Percentiles rank a stretch among this genome's conserved stretches.
phyloP scores from a whole-genome alignment of 164 flowering plant species.

The Dillenia turbinata region DNA sequence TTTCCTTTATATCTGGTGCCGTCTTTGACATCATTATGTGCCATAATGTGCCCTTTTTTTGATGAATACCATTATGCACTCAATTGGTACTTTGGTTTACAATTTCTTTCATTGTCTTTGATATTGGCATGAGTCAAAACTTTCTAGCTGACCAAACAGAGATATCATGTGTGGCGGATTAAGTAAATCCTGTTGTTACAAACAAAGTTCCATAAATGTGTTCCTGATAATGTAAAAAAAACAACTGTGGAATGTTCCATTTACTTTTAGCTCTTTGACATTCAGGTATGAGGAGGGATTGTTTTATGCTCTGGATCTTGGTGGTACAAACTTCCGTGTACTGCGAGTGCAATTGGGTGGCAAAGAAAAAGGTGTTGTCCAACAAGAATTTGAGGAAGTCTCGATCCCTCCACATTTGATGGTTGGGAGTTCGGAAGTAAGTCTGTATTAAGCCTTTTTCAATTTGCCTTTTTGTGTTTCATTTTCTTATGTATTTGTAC shows the following conservation, averaged over 20 bases:
- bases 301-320: constrained; percentile 94
- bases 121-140: too few species aligned
- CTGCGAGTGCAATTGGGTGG: constrained; percentile 86
- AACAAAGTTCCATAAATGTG: too few species aligned
- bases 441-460: constrained; percentile 11
- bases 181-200: too few species aligned
- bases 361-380: constrained; percentile 45
- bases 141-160: too few species aligned
- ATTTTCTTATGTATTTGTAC: background rate
- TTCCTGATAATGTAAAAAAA: background rate
- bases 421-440: constrained; percentile 74
- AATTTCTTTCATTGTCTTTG: too few species aligned
- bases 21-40: too few species aligned
- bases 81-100: too few species aligned
- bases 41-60: too few species aligned
- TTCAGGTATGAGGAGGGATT: constrained; percentile 78
- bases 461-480: background rate
- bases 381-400: constrained; percentile 80
- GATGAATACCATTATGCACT: too few species aligned
- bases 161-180: too few species aligned
- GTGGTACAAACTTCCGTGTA: constrained; percentile 97
- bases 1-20: too few species aligned
- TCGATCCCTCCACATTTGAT: constrained; percentile 91
- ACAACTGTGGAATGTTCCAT: background rate
- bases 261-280: background rate